Evolutionary conservation across 2,329 filamentous ascomycete genomes (phyloP), one percentile per base, ranked within the genome.

Genomic region (Paecilomyces niveus): DNA sequence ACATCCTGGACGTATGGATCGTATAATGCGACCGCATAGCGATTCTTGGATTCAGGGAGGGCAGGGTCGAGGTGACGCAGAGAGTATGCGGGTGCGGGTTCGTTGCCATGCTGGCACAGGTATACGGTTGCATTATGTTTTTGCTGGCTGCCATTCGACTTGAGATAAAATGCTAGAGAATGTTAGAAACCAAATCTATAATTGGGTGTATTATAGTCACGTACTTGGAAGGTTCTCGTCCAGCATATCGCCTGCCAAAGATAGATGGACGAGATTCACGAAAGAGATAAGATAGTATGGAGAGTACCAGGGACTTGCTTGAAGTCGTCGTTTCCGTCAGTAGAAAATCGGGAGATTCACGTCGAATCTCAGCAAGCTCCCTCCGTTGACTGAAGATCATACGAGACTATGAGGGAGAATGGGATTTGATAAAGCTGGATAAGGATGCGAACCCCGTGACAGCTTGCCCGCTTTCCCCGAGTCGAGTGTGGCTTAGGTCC

Each of bases 151-250:
- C 81, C 80, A 57, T 75, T 74, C 39, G 80, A 79, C 67, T 84
- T 85, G 63, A 86, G 75, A 67, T 84, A 85, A 76, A 86, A 86
- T 56, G 82, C 82, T 83, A 63, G 18, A 60, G 39, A 54, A 58
- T 57, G 55, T 64, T 55, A 64, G 59, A 57, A 22, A 57, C 54
- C 21, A 54, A 32, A 33, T 32, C 45, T 15, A n/a, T 45, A 2
- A 33, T 18, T 21, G 53, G 22, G 31, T 33, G 39, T n/a, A 53
- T 65, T 63, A 59, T 32, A 53, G 33, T 26, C 56, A 33, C 65
- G 4, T 68, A 83, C 82, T 91, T 58, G 92, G 92, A n/a, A 97
- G 85, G 74, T 92, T 96, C 73, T 95, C 90, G 85, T 96, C 92
- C 68, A 96, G 83, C 92, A 96, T 96, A 18, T 65, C 73, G 60